These are phyloP conservation scores for Kodamaea kaohsiungensis DNA, from an alignment of 805 yeast species.

Conservation along the genomic window DNA sequence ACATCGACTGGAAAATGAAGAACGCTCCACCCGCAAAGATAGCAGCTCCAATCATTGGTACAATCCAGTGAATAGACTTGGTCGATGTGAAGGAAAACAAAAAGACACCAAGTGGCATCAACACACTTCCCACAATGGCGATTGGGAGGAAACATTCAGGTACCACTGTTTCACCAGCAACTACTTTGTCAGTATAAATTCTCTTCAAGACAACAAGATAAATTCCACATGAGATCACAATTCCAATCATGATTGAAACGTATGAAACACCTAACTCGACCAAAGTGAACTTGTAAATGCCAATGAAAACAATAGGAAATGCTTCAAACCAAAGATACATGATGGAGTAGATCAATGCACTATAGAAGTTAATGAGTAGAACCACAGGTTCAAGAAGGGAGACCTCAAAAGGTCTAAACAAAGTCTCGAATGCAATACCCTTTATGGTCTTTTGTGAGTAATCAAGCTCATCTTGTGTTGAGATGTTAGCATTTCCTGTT, in stretches of 20 bases:
- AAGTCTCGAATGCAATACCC: constrained; percentile 29
- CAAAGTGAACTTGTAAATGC: constrained; percentile 46
- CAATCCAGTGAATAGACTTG: constrained; percentile 21
- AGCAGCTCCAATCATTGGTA: constrained; percentile 23
- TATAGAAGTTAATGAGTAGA: constrained; percentile 51
- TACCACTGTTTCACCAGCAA: constrained; percentile 11
- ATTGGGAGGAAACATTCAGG: constrained; percentile 22
- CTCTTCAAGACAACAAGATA: constrained; percentile 14
- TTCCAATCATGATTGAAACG: constrained; percentile 49
- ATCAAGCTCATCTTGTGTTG: constrained; percentile 40
- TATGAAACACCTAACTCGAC: constrained; percentile 51
- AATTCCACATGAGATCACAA: constrained; percentile 16
- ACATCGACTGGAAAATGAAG: constrained; percentile 50
- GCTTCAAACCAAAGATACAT: constrained; percentile 62
- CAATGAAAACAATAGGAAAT: constrained; percentile 55
- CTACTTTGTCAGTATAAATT: constrained; percentile 15
- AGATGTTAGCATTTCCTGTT: constrained; percentile 51
- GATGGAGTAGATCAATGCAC: constrained; percentile 53
- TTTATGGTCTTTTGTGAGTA: constrained; percentile 21
- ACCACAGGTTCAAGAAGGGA: constrained; percentile 57
- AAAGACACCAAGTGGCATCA: constrained; percentile 24
- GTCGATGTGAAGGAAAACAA: constrained; percentile 23
- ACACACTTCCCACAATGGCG: constrained; percentile 22
- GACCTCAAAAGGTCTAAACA: constrained; percentile 52
- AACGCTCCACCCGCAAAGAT: constrained; percentile 23